These are phyloP conservation scores for Fusarium sp. DNA, from an alignment of 2,329 filamentous ascomycete genomes.

Conservation along the genomic window DNA sequence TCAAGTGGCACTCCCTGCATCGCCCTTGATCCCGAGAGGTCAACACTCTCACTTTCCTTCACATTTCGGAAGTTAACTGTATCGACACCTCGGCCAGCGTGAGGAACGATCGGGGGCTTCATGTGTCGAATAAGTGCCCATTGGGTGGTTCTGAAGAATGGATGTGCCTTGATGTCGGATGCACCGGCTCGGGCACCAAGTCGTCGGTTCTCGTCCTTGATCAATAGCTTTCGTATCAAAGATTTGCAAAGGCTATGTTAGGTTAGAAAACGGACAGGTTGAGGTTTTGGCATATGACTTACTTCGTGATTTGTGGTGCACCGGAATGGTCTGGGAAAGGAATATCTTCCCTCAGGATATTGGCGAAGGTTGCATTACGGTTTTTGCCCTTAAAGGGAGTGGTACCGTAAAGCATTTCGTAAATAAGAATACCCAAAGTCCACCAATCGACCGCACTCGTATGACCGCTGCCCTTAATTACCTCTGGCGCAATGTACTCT, in stretches of 20 bases:
- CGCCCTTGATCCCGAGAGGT: conserved; percentile 74
- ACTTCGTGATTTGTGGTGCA: conserved; percentile 91
- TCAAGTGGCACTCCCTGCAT: conserved; percentile 87
- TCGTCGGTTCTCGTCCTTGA: conserved; percentile 96
- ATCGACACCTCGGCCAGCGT: conserved; percentile 89
- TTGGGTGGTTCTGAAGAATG: conserved; percentile 95
- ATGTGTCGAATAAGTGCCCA: conserved; percentile 98
- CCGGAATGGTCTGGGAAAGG: conserved; percentile 92
- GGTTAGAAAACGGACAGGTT: background rate
- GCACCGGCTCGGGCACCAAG: conserved; percentile 94
- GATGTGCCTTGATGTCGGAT: conserved; percentile 95
- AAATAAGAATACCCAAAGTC: conserved; percentile 96
- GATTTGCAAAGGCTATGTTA: conserved; percentile 89
- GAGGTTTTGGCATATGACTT: conserved; percentile 55
- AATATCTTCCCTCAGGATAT: conserved; percentile 95
- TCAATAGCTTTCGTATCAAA: conserved; percentile 93
- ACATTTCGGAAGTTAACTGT: conserved; percentile 98
- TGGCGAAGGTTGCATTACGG: conserved; percentile 96
- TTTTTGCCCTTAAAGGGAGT: conserved; percentile 99
- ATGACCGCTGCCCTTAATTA: conserved; percentile 98
- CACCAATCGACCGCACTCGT: conserved; percentile 99
- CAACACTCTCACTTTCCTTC: conserved; percentile 96
- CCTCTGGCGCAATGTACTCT: conserved; percentile 98
- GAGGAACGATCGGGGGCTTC: conserved; percentile 97
- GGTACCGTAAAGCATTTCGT: conserved; percentile 98